Evolutionary conservation across 331 rosid species (phyloP), one percentile per base, ranked within the genome.

Genomic region (Malus hybrid): DNA sequence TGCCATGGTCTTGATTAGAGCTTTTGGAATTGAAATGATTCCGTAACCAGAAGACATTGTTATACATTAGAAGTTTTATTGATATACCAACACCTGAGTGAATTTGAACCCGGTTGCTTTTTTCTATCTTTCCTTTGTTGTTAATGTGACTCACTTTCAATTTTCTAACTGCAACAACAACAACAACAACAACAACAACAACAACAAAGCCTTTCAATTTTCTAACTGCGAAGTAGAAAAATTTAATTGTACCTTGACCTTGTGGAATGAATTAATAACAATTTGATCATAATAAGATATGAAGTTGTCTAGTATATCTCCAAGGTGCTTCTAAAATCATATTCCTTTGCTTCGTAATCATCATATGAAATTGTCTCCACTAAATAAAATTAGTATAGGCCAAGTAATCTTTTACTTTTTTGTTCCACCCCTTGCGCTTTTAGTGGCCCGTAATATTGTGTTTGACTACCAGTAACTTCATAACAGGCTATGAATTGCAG

Each of bases 401-500:
- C 50, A 29, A 11, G 67, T 39, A 54, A 46, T 52, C 8, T 19
- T 19, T 36, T 32, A 27, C 44, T 15, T 50, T 36, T 55, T 69
- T 15, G 27, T 68, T 74, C 39, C 44, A 60, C 57, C 65, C 36
- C n/a, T 22, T 55, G 6, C 12, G 54, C 79, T 63, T 70, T 63
- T 74, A 68, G 24, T 27, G 69, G 78, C 62, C 42, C 16, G 2
- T 46, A 75, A 72, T 62, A 56, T 33, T 74, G 79, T 71, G 22
- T 69, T 86, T 83, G 72, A 87, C 87, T 82, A 83, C 83, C 77
- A 89, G 75, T 87, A 85, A 85, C 81, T 80, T 85, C 76, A 74
- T 86, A 89, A 80, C 85, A 86, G 89, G 96, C 75, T 83, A 75
- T 90, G 86, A 87, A 91, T 86, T 90, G 92, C 97, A 94, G 96